Conservation (phyloP, 345 rosid species). For the Syzygium aromaticum region DNA sequence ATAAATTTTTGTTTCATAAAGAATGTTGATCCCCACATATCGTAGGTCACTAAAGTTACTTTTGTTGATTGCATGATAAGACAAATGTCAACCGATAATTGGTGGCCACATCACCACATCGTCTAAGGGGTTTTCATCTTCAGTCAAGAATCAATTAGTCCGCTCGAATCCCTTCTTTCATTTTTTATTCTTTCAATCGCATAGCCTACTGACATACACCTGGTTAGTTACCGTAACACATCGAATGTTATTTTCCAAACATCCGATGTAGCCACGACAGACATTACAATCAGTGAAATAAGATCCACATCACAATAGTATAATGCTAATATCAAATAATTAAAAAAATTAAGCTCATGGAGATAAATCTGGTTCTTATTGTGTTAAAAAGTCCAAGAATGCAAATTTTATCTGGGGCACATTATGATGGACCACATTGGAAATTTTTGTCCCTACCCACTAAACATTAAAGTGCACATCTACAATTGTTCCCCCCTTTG, state of each 20-base stretch:
- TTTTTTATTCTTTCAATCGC: neutral
- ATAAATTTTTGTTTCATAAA: neutral
- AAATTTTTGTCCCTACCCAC: neutral
- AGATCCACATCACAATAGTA: neutral
- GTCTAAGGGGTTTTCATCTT: neutral
- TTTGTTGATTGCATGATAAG: neutral
- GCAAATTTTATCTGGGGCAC: neutral
- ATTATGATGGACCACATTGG: neutral
- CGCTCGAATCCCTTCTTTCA: too few species aligned
- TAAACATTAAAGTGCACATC: neutral
- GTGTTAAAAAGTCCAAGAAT: neutral
- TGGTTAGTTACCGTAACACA: neutral
- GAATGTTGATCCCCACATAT: neutral
- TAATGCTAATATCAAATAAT: neutral
- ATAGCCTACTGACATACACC: neutral
- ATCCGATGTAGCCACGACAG: neutral
- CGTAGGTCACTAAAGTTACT: neutral
- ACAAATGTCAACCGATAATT: neutral
- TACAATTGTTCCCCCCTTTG: neutral
- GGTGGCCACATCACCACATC: neutral
- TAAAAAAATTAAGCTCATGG: neutral
- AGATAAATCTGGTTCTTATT: neutral
- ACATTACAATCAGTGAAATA: neutral
- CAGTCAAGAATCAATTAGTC: neutral
- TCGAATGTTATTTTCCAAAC: neutral